Evolutionary conservation across 768 basidiomycete genomes (phyloP), one percentile per base, ranked within the genome.

Genomic region (Pleurotus citrinopileatus): DNA sequence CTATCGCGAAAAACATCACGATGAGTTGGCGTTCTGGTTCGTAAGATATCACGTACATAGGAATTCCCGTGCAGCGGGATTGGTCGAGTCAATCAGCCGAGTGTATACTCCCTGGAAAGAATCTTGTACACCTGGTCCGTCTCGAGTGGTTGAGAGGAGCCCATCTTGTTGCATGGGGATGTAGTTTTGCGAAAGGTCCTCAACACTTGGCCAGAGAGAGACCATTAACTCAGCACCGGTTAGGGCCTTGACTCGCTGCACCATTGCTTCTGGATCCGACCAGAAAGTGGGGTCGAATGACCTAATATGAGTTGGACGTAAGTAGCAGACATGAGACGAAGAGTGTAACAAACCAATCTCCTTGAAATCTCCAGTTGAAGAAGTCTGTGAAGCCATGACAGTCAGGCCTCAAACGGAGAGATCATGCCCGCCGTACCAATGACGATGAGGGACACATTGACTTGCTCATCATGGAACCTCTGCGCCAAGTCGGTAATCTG

Each of bases 151-250:
- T 13, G 67, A 69, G 7, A 72, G 55, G 17, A 70, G 53, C 3
- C 69, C 70, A 26, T 68, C 54, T 46, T 65, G 50, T 52, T 70
- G 69, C 37, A 70, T 55, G 9, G 63, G 55, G 4, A 67, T 52
- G 53, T 72, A 72, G 47, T 72, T 72, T 28, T 57, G 61, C 3
- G 70, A 72, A n/a, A 67, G 53, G 51, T 70, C 70, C 55, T 72
- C 70, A 19, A 72, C 68, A 45, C 69, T 70, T 3, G 70, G 70
- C 70, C 70, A 72, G 25, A 72, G 59, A 7, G 70, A 72, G 6
- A 70, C 70, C 70, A 72, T 72, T 63, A 72, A 63, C 54, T 72
- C 69, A 9, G 70, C 70, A 1, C 70, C 70, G 8, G 70, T 72
- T 23, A 70, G 61, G 4, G 55, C 57, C 51, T 70, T 72, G 27